Percentiles rank a stretch among this genome's conserved stretches.
Evolutionary conservation across 2,329 filamentous ascomycete genomes (phyloP).

Genomic region (Fusarium sp.): DNA sequence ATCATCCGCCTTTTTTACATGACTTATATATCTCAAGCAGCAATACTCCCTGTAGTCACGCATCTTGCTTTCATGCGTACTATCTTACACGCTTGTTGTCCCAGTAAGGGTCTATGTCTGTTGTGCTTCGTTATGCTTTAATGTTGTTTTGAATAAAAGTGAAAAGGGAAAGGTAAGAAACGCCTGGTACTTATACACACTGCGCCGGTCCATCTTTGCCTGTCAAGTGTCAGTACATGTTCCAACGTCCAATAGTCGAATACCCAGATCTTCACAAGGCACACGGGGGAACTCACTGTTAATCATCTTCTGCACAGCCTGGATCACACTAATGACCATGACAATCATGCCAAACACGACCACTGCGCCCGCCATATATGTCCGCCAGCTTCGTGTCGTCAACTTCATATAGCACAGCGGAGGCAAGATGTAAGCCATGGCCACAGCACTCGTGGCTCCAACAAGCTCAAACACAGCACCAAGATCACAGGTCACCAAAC

Average conservation of each 20-base stretch:
- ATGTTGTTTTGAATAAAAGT: constrained; percentile 7
- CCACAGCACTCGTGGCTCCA: constrained; percentile 92
- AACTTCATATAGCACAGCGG: constrained; percentile 96
- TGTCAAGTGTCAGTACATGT: constrained; percentile 28
- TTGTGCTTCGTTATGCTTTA: constrained; percentile 19
- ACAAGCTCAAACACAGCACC: constrained; percentile 96
- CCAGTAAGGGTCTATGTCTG: constrained; percentile 29
- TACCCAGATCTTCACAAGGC: not conserved
- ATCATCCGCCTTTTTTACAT: constrained; percentile 28
- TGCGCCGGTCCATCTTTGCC: constrained; percentile 41
- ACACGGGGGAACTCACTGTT: constrained; percentile 47
- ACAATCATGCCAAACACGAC: constrained; percentile 82
- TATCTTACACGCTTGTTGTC: constrained; percentile 20
- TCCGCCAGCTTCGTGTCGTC: constrained; percentile 78
- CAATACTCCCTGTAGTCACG: not conserved
- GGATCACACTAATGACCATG: constrained; percentile 81
- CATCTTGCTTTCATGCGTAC: constrained; percentile 1
- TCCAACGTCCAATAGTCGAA: not conserved
- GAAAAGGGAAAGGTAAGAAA: not conserved
- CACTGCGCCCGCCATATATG: constrained; percentile 74
- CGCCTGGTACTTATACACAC: constrained; percentile 31
- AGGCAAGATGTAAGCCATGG: constrained; percentile 93
- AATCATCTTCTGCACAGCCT: constrained; percentile 75
- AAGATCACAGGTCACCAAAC: constrained; percentile 89
- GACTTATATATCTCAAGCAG: not conserved